These are phyloP conservation scores for Salvia rosmarinus DNA, from an alignment of 257 asterid genomes.

Conservation along the genomic window DNA sequence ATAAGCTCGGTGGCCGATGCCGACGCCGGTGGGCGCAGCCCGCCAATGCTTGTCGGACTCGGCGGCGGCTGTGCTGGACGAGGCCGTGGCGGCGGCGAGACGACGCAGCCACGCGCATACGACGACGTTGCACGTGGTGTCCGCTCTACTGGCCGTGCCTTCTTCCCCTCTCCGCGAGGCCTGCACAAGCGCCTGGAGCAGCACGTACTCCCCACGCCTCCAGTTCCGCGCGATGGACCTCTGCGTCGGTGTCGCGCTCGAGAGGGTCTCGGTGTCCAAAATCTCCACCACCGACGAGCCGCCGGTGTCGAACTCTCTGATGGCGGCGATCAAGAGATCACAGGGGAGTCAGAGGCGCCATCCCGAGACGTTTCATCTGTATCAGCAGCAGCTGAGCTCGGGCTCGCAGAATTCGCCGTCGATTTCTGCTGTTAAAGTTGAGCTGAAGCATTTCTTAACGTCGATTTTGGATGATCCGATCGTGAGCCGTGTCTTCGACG, in stretches of 20 bases:
- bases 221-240: constrained; percentile 87
- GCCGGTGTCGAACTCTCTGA: constrained; percentile 84
- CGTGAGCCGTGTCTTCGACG: constrained; percentile 85
- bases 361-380: constrained; percentile 85
- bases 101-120: constrained; percentile 91
- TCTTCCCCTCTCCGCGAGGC: constrained; percentile 75
- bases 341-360: constrained; percentile 95
- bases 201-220: constrained; percentile 74
- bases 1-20: constrained; percentile 70
- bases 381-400: constrained; percentile 65
- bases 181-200: constrained; percentile 71
- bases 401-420: constrained; percentile 43
- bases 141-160: constrained; percentile 71
- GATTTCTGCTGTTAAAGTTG: constrained; percentile 76
- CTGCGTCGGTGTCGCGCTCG: constrained; percentile 75
- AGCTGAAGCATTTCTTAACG: constrained; percentile 73
- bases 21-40: constrained; percentile 92
- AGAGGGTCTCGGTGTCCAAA: constrained; percentile 64
- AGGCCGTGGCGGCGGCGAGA: constrained; percentile 77
- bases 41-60: constrained; percentile 82
- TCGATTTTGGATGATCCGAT: constrained; percentile 93
- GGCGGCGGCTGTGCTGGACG: constrained; percentile 79
- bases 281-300: constrained; percentile 54
- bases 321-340: constrained; percentile 95
- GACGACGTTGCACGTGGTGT: constrained; percentile 81